Base-by-base conservation (phyloP, 495 filamentous ascomycete species). In the Aspergillus sclerotioniger region DNA sequence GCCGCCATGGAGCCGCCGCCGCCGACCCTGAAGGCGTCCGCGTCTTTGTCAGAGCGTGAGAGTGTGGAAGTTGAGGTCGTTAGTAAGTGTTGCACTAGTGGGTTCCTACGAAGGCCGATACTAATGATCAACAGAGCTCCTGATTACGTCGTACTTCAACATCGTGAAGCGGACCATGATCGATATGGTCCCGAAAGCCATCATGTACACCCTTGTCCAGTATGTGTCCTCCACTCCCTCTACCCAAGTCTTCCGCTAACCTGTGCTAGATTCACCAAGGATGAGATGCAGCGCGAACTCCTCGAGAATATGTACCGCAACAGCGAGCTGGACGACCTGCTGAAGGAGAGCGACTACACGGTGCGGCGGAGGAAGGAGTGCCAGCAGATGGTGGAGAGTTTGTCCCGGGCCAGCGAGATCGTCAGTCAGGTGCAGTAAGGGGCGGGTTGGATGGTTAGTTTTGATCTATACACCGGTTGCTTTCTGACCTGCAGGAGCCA, bases 101-200 rank as follows among this genome's bases (percentile, higher is more conserved):
- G 25, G 16, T 3, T 7, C n/a, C 5, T 20, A 29, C 2, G 19
- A n/a, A 28, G 19, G 5, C 29, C 13, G 2, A 51, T 35, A 33
- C 48, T 65, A 54, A 73, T 32, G 16, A 6, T 13, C 25, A 6
- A 47, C 65, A 96, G 92, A 99, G 73, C 85, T 98, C 41, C 81
- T 99, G 55, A 98, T 99, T 67, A 88, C 83, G 51, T 96, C 92
- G 3, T 99, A 99, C 82, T 99, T 87, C 78, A 96, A 94, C 76
- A 98, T 99, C 70, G 92, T 96, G 50, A 90, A 90, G 78, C 83
- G 93, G 57, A 99, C 95, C 50, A 94, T 99, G 93, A 96, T 98
- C 60, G 95, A 99, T 66, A 99, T 98, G 95, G 95, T 99, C 4
- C 95, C 95, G 39, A 99, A 99, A 78, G 94, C 95, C 17, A 94